Percentiles rank a stretch among this genome's conserved stretches.
These are phyloP conservation scores for Zoysia japonica DNA, from an alignment of 176 grass and related monocot species.

Conservation along the genomic window DNA sequence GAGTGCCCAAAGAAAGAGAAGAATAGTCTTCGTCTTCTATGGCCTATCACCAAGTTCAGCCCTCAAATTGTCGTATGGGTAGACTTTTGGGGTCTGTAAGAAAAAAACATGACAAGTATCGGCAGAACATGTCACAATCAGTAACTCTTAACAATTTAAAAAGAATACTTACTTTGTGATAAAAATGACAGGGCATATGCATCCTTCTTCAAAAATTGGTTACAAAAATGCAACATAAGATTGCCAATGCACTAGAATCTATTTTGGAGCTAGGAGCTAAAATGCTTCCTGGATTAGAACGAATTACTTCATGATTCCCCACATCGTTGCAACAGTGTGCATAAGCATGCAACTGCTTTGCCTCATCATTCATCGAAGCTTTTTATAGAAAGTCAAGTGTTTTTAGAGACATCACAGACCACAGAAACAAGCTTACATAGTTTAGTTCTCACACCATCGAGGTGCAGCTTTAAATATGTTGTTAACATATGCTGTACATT, in stretches of 20 bases:
- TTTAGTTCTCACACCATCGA: not conserved
- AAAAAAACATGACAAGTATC: not conserved
- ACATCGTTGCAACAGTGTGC: not conserved
- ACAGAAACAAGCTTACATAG: not conserved
- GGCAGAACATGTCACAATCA: not conserved
- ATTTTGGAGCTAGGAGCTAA: not conserved
- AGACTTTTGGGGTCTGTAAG: slow-evolving; percentile 93
- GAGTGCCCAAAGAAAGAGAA: not conserved
- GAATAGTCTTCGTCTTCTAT: slow-evolving; percentile 8
- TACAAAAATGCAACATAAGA: not conserved
- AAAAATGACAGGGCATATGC: not conserved
- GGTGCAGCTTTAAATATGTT: not conserved
- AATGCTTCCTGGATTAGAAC: not conserved
- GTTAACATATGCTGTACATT: not conserved
- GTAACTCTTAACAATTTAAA: not conserved
- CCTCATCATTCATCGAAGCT: not conserved
- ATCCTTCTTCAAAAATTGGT: not conserved
- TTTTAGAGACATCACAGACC: not conserved
- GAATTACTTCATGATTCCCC: not conserved
- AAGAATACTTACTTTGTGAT: not conserved
- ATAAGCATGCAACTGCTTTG: not conserved
- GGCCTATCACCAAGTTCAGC: slow-evolving; percentile 75
- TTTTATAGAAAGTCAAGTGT: not conserved
- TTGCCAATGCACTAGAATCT: not conserved
- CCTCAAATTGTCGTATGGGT: slow-evolving; percentile 86